Percentiles rank a stretch among this genome's conserved stretches.
These are phyloP conservation scores for Coleophoma eucalyptorum DNA, from an alignment of 2,329 filamentous ascomycete species.

Conservation along the genomic window DNA sequence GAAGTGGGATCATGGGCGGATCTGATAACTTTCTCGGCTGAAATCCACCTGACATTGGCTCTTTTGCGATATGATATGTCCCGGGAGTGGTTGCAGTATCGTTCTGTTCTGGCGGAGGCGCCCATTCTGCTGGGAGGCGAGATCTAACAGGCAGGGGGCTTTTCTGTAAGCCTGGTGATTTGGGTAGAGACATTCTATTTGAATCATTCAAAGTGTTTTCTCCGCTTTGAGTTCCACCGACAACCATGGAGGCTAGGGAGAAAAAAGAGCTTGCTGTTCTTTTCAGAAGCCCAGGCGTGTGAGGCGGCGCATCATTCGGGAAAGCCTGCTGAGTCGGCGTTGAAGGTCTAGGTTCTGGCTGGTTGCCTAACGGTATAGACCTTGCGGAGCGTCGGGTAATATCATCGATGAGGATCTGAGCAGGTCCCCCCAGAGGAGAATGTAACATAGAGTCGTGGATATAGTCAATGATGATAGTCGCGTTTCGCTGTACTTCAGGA, in stretches of 20 bases:
- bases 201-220: conserved; percentile 21
- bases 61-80: conserved; percentile 71
- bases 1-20: conserved; percentile 66
- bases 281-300: conserved; percentile 56
- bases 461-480: conserved; percentile 80
- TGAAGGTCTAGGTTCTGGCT: conserved; percentile 20
- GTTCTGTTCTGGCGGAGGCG: conserved; percentile 67
- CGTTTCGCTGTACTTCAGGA: conserved; percentile 85
- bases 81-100: conserved; percentile 63
- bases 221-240: conserved; percentile 32
- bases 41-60: conserved; percentile 78
- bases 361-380: conserved; percentile 30
- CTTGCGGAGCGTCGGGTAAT: conserved; percentile 51
- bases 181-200: conserved; percentile 15
- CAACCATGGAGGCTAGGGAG: conserved; percentile 36
- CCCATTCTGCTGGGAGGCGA: conserved; percentile 53
- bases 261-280: conserved; percentile 62
- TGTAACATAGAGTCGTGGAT: conserved; percentile 74
- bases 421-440: conserved; percentile 69
- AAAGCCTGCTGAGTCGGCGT: conserved; percentile 25
- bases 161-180: conserved; percentile 19
- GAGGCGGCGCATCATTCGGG: conserved; percentile 35
- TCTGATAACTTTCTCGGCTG: conserved; percentile 55
- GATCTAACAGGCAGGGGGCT: conserved; percentile 25
- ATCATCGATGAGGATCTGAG: conserved; percentile 71